A percentile compares a stretch with the other conserved stretches of the same genome.
These are phyloP conservation scores for Diplotaxis tenuifolia DNA, from an alignment of 345 rosid genomes.

Conservation along the genomic window DNA sequence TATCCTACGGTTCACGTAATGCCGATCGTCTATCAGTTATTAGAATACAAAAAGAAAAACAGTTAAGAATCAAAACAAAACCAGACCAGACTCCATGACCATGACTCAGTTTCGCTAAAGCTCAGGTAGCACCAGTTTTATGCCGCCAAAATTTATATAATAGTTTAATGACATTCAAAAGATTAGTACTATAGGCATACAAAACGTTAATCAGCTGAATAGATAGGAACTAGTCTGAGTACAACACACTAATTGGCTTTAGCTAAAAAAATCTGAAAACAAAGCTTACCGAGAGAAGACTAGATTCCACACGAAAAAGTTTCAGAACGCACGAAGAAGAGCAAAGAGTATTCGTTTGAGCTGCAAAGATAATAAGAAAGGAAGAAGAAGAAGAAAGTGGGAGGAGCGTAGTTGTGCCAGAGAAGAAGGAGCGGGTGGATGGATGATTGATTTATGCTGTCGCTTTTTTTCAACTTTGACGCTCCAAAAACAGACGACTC, in stretches of 20 bases:
- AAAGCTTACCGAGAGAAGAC: background rate
- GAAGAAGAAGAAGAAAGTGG: conserved; percentile 35
- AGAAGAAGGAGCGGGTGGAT: conserved; percentile 36
- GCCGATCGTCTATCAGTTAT: background rate
- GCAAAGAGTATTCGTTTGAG: background rate
- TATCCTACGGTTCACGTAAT: background rate
- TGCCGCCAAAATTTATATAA: background rate
- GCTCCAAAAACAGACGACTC: conserved; percentile 36
- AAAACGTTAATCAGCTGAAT: too few relatives aligned
- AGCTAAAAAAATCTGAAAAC: background rate
- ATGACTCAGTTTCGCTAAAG: background rate
- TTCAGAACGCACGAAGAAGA: conserved; percentile 14
- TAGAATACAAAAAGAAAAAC: background rate
- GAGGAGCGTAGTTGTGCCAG: conserved; percentile 40
- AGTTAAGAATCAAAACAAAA: background rate
- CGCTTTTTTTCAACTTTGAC: conserved; percentile 39
- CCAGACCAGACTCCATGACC: background rate
- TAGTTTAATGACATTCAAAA: too few relatives aligned
- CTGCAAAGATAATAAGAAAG: background rate
- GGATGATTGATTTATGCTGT: conserved; percentile 24
- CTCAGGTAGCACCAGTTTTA: background rate
- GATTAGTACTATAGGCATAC: too few relatives aligned
- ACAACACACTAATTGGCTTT: too few relatives aligned
- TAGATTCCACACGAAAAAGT: conserved; percentile 4
- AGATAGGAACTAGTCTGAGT: too few relatives aligned